phyloP scores from a whole-genome alignment of 805 yeast genomes.

The Starmerella ratchasimensis region DNA sequence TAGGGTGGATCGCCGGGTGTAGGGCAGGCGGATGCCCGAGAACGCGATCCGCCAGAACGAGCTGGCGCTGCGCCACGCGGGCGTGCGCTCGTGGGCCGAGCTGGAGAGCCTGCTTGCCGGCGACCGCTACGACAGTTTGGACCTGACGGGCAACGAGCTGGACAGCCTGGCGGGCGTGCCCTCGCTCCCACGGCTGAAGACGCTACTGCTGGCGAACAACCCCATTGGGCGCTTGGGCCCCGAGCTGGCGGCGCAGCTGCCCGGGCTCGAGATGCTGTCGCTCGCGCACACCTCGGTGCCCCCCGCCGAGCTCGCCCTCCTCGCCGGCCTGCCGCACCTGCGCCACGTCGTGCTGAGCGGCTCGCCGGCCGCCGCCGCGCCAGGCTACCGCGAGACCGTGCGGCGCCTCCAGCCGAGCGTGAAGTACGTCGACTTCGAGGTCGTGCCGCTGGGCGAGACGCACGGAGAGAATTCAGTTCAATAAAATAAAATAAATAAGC shows the following conservation, averaged over 20 bases:
- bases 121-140: constrained; percentile 43
- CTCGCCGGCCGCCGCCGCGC: constrained; percentile 40
- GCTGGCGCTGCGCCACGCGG: constrained; percentile 21
- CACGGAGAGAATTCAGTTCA: too few species aligned
- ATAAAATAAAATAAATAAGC: too few species aligned
- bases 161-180: constrained; percentile 41
- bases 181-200: constrained; percentile 30
- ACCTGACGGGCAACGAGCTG: constrained; percentile 65
- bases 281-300: constrained; percentile 40
- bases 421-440: constrained; percentile 41
- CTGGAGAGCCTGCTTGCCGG: background rate
- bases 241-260: constrained; percentile 27
- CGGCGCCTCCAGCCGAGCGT: constrained; percentile 53
- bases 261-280: constrained; percentile 38
- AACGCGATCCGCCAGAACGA: constrained; percentile 10
- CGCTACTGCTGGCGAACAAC: constrained; percentile 53
- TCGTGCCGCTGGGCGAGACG: too few species aligned
- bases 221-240: constrained; percentile 34
- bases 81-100: constrained; percentile 20
- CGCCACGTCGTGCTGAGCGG: constrained; percentile 39
- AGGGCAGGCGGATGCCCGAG: constrained; percentile 1
- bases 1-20: too few species aligned
- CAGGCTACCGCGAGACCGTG: constrained; percentile 45
- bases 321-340: constrained; percentile 32
- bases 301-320: constrained; percentile 32